Percentiles rank a stretch among this genome's conserved stretches.
phyloP scores from a whole-genome alignment of 371 early-diverging fungal genomes.

The Lichtheimia corymbifera region DNA sequence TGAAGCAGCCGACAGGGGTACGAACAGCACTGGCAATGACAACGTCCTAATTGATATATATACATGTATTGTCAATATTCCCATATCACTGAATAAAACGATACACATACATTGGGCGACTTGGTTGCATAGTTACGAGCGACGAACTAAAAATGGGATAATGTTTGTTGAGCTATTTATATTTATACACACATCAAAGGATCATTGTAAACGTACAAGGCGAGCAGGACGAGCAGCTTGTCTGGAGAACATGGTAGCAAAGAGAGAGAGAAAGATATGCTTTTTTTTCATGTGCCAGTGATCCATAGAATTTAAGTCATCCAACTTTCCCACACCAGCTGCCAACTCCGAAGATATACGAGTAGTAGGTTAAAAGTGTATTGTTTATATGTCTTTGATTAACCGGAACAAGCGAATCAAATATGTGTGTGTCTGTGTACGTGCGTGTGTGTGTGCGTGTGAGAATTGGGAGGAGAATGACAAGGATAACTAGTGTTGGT shows the following conservation, averaged over 20 bases:
- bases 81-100: neutral
- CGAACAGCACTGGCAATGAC: conserved; percentile 65
- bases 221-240: conserved; percentile 24
- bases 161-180: neutral
- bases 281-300: no score
- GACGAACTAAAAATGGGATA: conserved; percentile 16
- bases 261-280: conserved; percentile 3
- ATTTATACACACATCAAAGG: neutral
- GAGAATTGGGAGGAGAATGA: conserved; percentile 3
- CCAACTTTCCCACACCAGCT: no score
- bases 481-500: neutral
- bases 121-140: conserved; percentile 38
- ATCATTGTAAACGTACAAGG: conserved; percentile 11
- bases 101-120: conserved; percentile 31
- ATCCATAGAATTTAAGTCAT: no score
- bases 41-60: conserved; percentile 42
- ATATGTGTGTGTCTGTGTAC: neutral
- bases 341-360: no score
- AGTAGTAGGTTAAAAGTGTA: no score
- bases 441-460: neutral
- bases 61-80: no score
- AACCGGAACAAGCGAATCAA: no score
- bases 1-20: conserved; percentile 79
- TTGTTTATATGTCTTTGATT: no score
- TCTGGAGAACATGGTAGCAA: conserved; percentile 28